Percentiles rank a stretch among this genome's conserved stretches.
These are phyloP conservation scores for Daldinia sp. DNA, from an alignment of 2,329 filamentous ascomycete genomes.

Conservation along the genomic window DNA sequence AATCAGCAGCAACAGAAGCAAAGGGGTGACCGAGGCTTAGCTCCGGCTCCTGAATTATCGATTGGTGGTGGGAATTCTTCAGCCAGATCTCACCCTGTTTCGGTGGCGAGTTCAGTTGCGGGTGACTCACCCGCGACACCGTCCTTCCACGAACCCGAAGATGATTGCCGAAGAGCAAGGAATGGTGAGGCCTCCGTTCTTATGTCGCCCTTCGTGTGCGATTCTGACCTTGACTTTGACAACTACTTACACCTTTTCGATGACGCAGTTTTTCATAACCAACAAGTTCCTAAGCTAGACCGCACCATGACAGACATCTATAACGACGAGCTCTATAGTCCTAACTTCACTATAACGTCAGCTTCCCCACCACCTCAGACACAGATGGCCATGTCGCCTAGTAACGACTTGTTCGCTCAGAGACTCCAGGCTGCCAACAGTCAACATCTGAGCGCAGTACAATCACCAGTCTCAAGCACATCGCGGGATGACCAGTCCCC, in stretches of 20 bases:
- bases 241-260: constrained; percentile 74
- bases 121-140: constrained; percentile 72
- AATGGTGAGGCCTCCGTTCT: constrained; percentile 63
- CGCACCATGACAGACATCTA: constrained; percentile 89
- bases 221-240: constrained; percentile 58
- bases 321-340: constrained; percentile 86
- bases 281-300: constrained; percentile 77
- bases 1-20: constrained; percentile 56
- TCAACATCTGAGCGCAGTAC: constrained; percentile 72
- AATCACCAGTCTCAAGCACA: constrained; percentile 61
- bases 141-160: constrained; percentile 62
- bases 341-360: constrained; percentile 70
- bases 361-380: constrained; percentile 63
- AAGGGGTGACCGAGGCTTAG: constrained; percentile 58
- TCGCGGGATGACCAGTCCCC: constrained; percentile 82
- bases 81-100: constrained; percentile 63
- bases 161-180: constrained; percentile 60
- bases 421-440: constrained; percentile 83
- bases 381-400: constrained; percentile 63
- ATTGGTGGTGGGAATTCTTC: constrained; percentile 46
- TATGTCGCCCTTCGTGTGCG: constrained; percentile 45
- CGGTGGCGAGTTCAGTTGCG: constrained; percentile 68
- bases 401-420: constrained; percentile 76
- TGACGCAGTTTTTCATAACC: constrained; percentile 66
- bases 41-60: constrained; percentile 61